Evolutionary conservation across 192 early-diverging fungal species (phyloP), one percentile per base, ranked within the genome.

Genomic region (Backusella macrospora): DNA sequence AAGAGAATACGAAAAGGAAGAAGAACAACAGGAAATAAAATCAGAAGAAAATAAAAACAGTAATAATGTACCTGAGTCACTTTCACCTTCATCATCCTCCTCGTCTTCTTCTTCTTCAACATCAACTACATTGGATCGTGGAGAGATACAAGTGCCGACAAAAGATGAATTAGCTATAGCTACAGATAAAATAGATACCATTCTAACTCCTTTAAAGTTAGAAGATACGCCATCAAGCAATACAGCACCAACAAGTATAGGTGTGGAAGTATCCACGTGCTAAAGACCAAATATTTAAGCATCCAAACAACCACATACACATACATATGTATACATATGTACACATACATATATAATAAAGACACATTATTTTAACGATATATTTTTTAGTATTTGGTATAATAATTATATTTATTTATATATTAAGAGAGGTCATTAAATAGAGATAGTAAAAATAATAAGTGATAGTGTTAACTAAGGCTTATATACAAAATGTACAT

Each of bases 401-500:
- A 34, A 34, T 34, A 2, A 34, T 34, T 34, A 34, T 34, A 34
- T 34, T 34, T 34, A n/a, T 59, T 26, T 59, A 59, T 59, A 4
- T 59, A 52, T 26, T 3, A 23, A 59, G 10, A 26, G 21, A 13
- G 26, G 12, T 12, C 1, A 59, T 59, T 21, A 59, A 59, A 23
- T 26, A 59, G 21, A 8, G 21, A 59, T 26, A 3, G 4, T 12
- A 5, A 26, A 34, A 34, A 34, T 1, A 1, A 34, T 1, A 34
- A 34, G 29, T 34, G 2, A 34, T 34, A 34, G 21, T 26, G 52
- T 0, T 13, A 10, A 8, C 26, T 59, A 59, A 12, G 52, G 52
- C 1, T 26, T 59, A 13, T 72, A 72, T 44, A 72, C 70, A 23
- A 72, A 62, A n/a, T 72, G 40, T 5, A 7, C 6, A 26, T 72